phyloP scores from a whole-genome alignment of 116 monocot species.

The Posidonia oceanica region DNA sequence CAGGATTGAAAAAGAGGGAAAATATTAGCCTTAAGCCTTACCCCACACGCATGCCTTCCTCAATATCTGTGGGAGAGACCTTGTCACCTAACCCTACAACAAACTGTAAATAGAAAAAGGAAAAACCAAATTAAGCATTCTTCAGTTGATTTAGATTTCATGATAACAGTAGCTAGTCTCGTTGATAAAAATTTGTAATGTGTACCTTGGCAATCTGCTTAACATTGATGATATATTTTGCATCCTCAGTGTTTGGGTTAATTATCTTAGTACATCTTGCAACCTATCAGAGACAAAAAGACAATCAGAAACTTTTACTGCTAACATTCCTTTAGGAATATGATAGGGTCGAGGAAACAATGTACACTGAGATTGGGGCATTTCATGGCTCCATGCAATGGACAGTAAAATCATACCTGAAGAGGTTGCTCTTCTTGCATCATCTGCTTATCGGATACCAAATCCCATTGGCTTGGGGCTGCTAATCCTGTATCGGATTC shows the following conservation, averaged over 20 bases:
- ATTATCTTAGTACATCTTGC: conserved; percentile 93
- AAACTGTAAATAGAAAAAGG: conserved; percentile 37
- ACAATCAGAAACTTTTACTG: not conserved
- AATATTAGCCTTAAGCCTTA: conserved; percentile 14
- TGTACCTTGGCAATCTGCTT: conserved; percentile 89
- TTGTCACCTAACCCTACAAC: conserved; percentile 95
- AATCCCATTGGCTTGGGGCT: conserved; percentile 91
- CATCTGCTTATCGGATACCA: conserved; percentile 95
- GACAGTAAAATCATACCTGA: conserved; percentile 29
- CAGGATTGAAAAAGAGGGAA: not conserved
- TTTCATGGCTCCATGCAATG: no score
- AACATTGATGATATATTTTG: conserved; percentile 90
- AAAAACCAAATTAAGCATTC: not conserved
- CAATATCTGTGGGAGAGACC: conserved; percentile 97
- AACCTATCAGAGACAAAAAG: conserved; percentile 28
- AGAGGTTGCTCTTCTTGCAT: conserved; percentile 98
- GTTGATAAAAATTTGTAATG: not conserved
- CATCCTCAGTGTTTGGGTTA: conserved; percentile 86
- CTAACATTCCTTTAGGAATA: no score
- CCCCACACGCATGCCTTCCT: conserved; percentile 99
- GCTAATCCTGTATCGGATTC: conserved; percentile 92
- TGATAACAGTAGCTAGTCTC: not conserved
- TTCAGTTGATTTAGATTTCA: not conserved
- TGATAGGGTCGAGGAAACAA: no score
- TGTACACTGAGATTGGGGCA: no score